A percentile compares a stretch with the other conserved stretches of the same genome.
Conservation (phyloP, 352 stramenopile species). For the Saprolegnia diclina region DNA sequence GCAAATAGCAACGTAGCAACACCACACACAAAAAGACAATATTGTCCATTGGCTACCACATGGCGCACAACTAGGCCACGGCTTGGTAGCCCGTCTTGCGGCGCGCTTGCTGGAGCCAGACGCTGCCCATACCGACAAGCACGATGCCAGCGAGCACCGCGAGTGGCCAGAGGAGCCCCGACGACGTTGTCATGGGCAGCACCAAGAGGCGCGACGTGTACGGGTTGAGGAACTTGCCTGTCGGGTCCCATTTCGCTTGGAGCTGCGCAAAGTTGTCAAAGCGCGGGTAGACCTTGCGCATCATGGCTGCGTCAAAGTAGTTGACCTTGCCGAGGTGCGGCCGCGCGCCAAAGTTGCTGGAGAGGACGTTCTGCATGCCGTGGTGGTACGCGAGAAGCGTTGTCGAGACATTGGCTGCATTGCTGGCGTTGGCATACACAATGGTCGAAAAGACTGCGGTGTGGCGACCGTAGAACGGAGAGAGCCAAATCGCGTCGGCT, state of each 20-base stretch:
- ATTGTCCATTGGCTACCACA: background rate
- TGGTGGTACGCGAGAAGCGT: conserved; percentile 12
- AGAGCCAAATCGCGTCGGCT: conserved; percentile 19
- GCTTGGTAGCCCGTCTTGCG: background rate
- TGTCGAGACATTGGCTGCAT: no score
- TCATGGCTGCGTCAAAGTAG: conserved; percentile 19
- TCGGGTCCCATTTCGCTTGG: background rate
- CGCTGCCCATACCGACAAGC: background rate
- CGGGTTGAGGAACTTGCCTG: conserved; percentile 25
- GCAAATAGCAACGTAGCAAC: background rate
- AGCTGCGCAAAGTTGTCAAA: conserved; percentile 18
- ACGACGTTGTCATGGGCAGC: background rate
- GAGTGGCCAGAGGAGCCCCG: background rate
- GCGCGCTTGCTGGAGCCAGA: background rate
- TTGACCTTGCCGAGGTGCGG: conserved; percentile 25
- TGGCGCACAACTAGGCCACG: background rate
- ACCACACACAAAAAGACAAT: background rate
- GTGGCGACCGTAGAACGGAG: conserved; percentile 13
- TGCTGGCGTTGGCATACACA: conserved; percentile 1
- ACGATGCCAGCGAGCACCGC: background rate
- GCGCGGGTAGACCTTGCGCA: conserved; percentile 15
- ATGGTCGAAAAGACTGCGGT: conserved; percentile 26
- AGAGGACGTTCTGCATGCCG: conserved; percentile 6
- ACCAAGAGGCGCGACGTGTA: conserved; percentile 19
- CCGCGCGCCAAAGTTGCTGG: conserved; percentile 6